Evolutionary conservation across 306 rosid species (phyloP).

Genomic region (Mimosa pudica): DNA sequence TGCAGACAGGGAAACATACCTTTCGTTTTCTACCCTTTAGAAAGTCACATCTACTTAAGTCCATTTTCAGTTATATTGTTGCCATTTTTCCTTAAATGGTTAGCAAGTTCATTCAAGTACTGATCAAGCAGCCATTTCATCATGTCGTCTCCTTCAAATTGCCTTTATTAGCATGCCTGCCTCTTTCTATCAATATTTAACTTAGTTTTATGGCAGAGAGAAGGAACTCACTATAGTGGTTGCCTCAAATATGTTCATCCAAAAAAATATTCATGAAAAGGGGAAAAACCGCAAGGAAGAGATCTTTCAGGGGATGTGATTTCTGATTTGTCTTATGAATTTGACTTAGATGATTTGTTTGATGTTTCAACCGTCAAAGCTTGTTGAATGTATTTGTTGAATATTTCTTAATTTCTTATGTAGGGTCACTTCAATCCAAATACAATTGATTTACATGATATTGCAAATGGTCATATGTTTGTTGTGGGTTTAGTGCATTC

Average conservation of each 20-base stretch:
- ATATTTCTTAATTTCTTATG: background rate
- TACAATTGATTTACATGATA: background rate
- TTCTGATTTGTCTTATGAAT: background rate
- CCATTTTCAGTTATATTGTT: background rate
- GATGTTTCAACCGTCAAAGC: background rate
- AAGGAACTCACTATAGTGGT: background rate
- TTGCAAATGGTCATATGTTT: background rate
- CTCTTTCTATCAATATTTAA: background rate
- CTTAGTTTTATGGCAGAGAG: background rate
- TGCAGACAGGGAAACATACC: background rate
- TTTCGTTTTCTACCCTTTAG: background rate
- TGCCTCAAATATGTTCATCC: background rate
- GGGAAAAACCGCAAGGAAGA: background rate
- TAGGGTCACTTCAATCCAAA: background rate
- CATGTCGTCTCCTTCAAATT: background rate
- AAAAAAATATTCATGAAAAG: background rate
- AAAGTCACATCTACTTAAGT: too few species aligned
- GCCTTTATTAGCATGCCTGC: background rate
- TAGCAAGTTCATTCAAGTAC: background rate
- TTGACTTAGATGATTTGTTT: slow-evolving; percentile 1
- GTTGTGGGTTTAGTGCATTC: background rate
- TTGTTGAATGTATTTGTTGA: background rate
- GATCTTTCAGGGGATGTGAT: background rate
- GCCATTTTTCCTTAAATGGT: background rate
- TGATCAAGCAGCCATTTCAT: background rate